phyloP scores from a whole-genome alignment of 2,329 filamentous ascomycete genomes.

The Coleophoma crateriformis region DNA sequence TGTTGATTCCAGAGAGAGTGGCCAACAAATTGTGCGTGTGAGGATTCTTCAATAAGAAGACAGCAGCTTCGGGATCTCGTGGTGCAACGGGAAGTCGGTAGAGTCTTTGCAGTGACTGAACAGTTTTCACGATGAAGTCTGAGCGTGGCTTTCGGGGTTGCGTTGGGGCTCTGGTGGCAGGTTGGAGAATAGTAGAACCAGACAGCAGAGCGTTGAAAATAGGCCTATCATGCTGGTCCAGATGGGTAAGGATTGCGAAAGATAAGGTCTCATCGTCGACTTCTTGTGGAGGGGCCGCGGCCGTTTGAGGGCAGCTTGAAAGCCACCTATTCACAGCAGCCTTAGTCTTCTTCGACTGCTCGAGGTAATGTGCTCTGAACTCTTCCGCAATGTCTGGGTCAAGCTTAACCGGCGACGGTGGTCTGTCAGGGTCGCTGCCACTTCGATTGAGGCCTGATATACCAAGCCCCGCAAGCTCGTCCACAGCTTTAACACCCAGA shows the following conservation, averaged over 20 bases:
- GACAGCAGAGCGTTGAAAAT: slow-evolving; percentile 77
- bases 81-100: slow-evolving; percentile 71
- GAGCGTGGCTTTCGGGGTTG: slow-evolving; percentile 61
- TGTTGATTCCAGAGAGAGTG: slow-evolving; percentile 81
- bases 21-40: slow-evolving; percentile 79
- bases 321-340: slow-evolving; percentile 91
- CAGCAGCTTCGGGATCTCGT: slow-evolving; percentile 78
- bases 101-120: slow-evolving; percentile 74
- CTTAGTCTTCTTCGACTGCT: slow-evolving; percentile 88
- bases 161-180: slow-evolving; percentile 59
- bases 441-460: slow-evolving; percentile 44
- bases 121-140: slow-evolving; percentile 69
- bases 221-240: slow-evolving; percentile 69
- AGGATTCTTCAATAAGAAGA: slow-evolving; percentile 80
- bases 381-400: slow-evolving; percentile 94
- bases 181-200: slow-evolving; percentile 48
- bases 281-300: slow-evolving; percentile 73
- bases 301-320: slow-evolving; percentile 64
- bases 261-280: slow-evolving; percentile 91
- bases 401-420: slow-evolving; percentile 63
- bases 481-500: slow-evolving; percentile 54
- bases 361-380: slow-evolving; percentile 85
- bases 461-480: slow-evolving; percentile 49
- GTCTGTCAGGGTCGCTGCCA: slow-evolving; percentile 53
- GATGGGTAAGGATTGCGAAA: slow-evolving; percentile 88